Percentiles rank a stretch among this genome's conserved stretches.
These are phyloP conservation scores for Microsporum ferrugineum DNA, from an alignment of 2,329 filamentous ascomycete genomes.

Conservation along the genomic window DNA sequence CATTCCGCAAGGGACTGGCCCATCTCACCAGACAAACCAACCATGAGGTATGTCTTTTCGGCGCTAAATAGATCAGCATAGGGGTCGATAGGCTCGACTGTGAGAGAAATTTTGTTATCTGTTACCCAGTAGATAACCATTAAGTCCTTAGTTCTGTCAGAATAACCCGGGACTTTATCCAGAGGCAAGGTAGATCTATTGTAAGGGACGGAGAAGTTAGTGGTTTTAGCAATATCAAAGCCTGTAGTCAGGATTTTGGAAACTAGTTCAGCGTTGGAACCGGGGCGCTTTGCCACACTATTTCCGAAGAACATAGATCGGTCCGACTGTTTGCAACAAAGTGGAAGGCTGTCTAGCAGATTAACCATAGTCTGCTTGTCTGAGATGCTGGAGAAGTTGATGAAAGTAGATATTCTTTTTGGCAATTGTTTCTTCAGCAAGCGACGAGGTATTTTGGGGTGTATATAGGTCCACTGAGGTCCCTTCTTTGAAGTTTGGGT, in stretches of 20 bases:
- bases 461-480: background rate
- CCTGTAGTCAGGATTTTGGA: background rate
- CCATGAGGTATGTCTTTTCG: slow-evolving; percentile 24
- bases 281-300: background rate
- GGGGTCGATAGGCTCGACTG: background rate
- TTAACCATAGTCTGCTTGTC: background rate
- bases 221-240: background rate
- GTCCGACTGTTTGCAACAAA: background rate
- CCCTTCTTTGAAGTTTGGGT: background rate
- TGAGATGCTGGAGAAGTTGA: background rate
- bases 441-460: background rate
- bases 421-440: background rate
- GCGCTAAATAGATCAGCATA: background rate
- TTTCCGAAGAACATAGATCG: background rate
- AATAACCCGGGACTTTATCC: background rate
- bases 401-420: slow-evolving; percentile 2
- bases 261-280: background rate
- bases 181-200: slow-evolving; percentile 5
- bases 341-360: background rate
- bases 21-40: slow-evolving; percentile 22
- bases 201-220: background rate
- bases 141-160: background rate
- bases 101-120: background rate
- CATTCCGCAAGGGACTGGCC: slow-evolving; percentile 23
- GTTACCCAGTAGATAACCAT: background rate